Evolutionary conservation across 2,329 filamentous ascomycete species (phyloP), one percentile per base, ranked within the genome.

Genomic region (Ophiognomonia clavigignenti-juglandacearum): DNA sequence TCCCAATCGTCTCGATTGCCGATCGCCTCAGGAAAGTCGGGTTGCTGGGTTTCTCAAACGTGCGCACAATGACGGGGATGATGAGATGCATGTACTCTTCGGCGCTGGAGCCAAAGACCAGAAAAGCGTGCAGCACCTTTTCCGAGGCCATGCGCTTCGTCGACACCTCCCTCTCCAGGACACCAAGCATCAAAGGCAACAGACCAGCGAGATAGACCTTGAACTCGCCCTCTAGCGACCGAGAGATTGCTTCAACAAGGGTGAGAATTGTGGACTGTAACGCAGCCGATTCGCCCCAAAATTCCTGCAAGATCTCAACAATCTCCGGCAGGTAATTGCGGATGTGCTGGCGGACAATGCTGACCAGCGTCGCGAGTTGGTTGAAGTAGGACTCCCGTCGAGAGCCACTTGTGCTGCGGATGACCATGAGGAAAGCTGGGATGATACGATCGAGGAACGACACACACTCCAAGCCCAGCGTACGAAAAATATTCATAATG

Each of bases 31-130:
- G 81, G 50, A 85, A 85, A 1, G 80, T 72, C 7, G 90, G 89
- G 53, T 95, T 88, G 10, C 86, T 83, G 26, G 86, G 80, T 60
- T 89, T 95, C 63, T 98, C 92, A 60, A 98, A 97, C 40, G 96
- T 86, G 37, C 86, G 83, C 8, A 98, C 91, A 59, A 98, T 90
- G 29, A 95, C 89, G 0, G 93, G 93, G 43, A 98, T 88, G 56
- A 99, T 97, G 43, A 98, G 75, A 63, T 98, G 93, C 93, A 98
- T 98, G 64, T 98, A 98, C 64, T 98, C 93, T 63, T 98, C 93
- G 10, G 87, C 88, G 60, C 91, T 97, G 0, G 91, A 85, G 1
- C 95, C 95, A 62, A 98, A 98, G 1, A 98, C 88, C 23, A 98
- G 71, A 65, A 99, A 96, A 0, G 92, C 91, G 62, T 97, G 93